These are phyloP conservation scores for Vaucheria bursata DNA, from an alignment of 352 stramenopile species.

Conservation along the genomic window DNA sequence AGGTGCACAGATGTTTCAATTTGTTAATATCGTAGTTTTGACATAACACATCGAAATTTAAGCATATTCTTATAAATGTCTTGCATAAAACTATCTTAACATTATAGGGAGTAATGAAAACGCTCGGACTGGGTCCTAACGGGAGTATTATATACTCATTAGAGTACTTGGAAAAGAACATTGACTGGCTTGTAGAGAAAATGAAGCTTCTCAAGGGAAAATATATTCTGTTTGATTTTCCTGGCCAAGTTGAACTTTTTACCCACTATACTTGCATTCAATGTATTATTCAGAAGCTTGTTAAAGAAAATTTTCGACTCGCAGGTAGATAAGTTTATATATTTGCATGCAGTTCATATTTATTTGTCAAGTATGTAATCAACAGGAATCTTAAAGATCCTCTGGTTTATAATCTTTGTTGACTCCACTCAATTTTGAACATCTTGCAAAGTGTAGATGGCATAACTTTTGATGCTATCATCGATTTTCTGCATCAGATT, in stretches of 20 bases:
- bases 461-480: too few species aligned
- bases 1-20: constrained; percentile 19
- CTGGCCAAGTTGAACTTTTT: constrained; percentile 75
- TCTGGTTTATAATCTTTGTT: too few species aligned
- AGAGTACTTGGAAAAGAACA: constrained; percentile 86
- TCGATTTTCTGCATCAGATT: too few species aligned
- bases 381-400: too few species aligned
- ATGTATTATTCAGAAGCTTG: constrained; percentile 54
- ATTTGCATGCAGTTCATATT: constrained; percentile 60
- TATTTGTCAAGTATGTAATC: too few species aligned
- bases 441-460: too few species aligned
- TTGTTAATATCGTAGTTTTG: neutral
- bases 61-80: neutral
- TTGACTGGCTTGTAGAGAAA: constrained; percentile 87
- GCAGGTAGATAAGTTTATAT: constrained; percentile 22
- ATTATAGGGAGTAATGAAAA: constrained; percentile 87
- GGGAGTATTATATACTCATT: constrained; percentile 97
- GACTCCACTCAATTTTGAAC: too few species aligned
- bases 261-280: constrained; percentile 59
- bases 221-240: constrained; percentile 98
- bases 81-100: neutral
- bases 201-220: constrained; percentile 77
- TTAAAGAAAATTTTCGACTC: constrained; percentile 42
- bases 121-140: constrained; percentile 93
- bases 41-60: neutral